A percentile compares a stretch with the other conserved stretches of the same genome.
These are phyloP conservation scores for Aphanomyces cochlioides DNA, from an alignment of 352 stramenopile species.

Conservation along the genomic window DNA sequence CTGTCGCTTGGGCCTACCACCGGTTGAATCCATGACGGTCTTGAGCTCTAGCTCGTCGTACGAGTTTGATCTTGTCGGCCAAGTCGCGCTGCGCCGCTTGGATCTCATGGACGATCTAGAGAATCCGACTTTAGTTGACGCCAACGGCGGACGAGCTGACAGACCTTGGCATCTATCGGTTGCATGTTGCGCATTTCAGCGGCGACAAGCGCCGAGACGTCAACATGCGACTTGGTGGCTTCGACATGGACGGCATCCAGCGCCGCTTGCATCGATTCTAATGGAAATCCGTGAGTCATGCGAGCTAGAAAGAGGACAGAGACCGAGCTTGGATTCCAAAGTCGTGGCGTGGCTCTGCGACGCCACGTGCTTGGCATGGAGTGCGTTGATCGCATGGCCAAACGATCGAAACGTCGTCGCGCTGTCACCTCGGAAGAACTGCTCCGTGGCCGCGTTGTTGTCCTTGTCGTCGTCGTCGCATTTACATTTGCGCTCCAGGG, in stretches of 20 bases:
- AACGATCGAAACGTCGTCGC: slow-evolving; percentile 14
- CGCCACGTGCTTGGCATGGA: slow-evolving; percentile 53
- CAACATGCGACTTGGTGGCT: neutral
- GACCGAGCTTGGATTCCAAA: neutral
- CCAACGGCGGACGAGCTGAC: neutral
- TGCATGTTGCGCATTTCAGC: neutral
- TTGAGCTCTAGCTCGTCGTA: too few relatives aligned
- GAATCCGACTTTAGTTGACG: neutral
- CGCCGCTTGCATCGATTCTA: slow-evolving; percentile 8
- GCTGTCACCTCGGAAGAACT: neutral
- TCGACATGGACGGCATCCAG: slow-evolving; percentile 1
- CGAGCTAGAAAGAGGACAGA: too few relatives aligned
- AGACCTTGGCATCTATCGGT: slow-evolving; percentile 4
- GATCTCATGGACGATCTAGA: slow-evolving; percentile 3
- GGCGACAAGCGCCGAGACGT: neutral
- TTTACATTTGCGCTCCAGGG: neutral
- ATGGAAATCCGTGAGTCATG: too few relatives aligned
- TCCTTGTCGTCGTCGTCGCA: neutral
- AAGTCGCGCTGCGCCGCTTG: neutral
- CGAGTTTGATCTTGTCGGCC: neutral
- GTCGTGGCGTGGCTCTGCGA: neutral
- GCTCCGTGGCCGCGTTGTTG: neutral
- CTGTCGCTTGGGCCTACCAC: neutral
- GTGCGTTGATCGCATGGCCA: slow-evolving; percentile 51
- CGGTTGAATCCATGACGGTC: neutral